A percentile compares a stretch with the other conserved stretches of the same genome.
Conservation (phyloP, 2,329 filamentous ascomycete species). For the Amauroascus verrucosus region DNA sequence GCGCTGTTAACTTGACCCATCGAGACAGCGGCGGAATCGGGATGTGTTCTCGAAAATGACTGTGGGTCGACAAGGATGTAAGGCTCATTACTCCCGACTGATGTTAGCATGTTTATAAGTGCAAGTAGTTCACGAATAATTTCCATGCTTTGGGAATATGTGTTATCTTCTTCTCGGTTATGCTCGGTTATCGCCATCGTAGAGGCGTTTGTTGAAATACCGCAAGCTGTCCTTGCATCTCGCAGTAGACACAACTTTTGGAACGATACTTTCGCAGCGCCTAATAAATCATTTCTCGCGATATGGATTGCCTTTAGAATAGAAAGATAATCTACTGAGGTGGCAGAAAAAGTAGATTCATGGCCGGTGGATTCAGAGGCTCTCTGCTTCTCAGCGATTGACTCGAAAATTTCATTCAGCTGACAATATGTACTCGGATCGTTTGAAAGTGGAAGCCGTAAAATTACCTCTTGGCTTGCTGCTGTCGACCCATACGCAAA, state of each 20-base stretch:
- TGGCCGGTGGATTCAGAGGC: conserved; percentile 42
- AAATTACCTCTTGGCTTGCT: conserved; percentile 48
- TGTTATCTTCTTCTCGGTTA: not conserved
- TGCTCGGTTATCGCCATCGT: too few species aligned
- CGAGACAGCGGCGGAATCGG: not conserved
- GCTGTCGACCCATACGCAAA: conserved; percentile 32
- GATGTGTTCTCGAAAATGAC: not conserved
- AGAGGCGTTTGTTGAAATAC: not conserved
- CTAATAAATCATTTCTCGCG: conserved; percentile 73
- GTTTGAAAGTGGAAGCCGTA: conserved; percentile 59
- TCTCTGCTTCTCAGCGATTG: conserved; percentile 58
- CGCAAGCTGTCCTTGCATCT: conserved; percentile 25
- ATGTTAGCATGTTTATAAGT: conserved; percentile 85
- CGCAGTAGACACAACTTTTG: conserved; percentile 46
- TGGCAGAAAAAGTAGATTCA: conserved; percentile 18
- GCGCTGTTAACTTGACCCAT: not conserved
- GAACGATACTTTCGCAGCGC: conserved; percentile 51
- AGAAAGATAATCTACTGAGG: conserved; percentile 63
- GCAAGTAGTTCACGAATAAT: conserved; percentile 65
- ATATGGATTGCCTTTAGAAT: conserved; percentile 88
- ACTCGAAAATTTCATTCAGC: conserved; percentile 67
- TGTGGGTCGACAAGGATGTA: conserved; percentile 51
- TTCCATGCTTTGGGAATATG: conserved; percentile 43
- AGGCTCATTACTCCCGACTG: conserved; percentile 68
- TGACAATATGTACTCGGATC: conserved; percentile 59